A percentile compares a stretch with the other conserved stretches of the same genome.
phyloP scores from a whole-genome alignment of 768 basidiomycete species.

The Termitomyces sp. region DNA sequence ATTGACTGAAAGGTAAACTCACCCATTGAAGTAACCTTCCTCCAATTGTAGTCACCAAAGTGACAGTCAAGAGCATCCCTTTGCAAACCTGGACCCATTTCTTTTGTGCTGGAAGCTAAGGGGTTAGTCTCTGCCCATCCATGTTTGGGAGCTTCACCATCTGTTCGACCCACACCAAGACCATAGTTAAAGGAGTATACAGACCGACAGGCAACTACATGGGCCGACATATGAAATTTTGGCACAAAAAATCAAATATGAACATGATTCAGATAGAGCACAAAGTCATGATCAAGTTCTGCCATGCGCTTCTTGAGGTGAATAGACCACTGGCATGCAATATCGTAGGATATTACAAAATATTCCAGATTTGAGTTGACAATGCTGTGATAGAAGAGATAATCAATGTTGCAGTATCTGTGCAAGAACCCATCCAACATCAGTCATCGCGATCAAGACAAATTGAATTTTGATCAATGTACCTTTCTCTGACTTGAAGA shows the following conservation, averaged over 20 bases:
- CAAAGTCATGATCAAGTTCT: not conserved
- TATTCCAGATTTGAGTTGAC: not conserved
- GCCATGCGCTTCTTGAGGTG: not conserved
- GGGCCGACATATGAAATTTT: not conserved
- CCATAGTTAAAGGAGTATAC: not conserved
- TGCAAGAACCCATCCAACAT: not conserved
- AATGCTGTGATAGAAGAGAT: not conserved
- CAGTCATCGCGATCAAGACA: not conserved
- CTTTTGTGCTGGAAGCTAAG: not conserved
- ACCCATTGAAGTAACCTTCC: not conserved
- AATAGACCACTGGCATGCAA: not conserved
- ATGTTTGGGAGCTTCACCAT: not conserved
- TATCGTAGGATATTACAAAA: not conserved
- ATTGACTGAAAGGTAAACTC: constrained; percentile 6
- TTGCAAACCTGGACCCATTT: not conserved
- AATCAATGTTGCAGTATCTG: not conserved
- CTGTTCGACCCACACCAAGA: not conserved
- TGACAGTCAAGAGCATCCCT: not conserved
- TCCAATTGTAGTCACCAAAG: not conserved
- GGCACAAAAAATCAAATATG: not conserved
- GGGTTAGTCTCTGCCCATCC: not conserved
- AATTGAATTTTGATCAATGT: not conserved
- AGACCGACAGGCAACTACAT: not conserved
- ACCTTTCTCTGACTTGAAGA: not conserved
- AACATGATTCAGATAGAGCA: not conserved